Evolutionary conservation across 352 stramenopile genomes (phyloP).

Genomic region (Pythium angustatum): DNA sequence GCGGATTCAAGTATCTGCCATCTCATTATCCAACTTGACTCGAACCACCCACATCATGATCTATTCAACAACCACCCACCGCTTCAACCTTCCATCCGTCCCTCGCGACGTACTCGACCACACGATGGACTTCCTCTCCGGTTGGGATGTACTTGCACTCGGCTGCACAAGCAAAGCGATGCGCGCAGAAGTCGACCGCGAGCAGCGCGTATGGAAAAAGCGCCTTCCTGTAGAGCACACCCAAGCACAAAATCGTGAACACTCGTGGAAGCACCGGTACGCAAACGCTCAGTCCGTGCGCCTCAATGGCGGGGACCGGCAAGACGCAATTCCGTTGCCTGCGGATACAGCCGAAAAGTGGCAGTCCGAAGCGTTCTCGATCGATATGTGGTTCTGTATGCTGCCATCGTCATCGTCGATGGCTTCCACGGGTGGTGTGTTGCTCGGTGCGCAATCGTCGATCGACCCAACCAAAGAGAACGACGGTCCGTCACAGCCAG

Average conservation of each 20-base stretch:
- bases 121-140: conserved; percentile 26
- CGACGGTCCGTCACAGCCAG: conserved; percentile 20
- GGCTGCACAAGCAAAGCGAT: conserved; percentile 1
- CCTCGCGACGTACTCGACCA: conserved; percentile 28
- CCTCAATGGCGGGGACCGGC: conserved; percentile 1
- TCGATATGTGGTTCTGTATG: conserved; percentile 47
- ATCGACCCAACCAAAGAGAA: neutral
- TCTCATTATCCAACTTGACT: conserved; percentile 10
- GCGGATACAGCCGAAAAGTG: conserved; percentile 8
- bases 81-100: conserved; percentile 1
- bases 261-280: conserved; percentile 17
- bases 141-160: conserved; percentile 33
- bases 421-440: conserved; percentile 29
- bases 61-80: neutral
- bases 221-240: neutral
- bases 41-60: neutral
- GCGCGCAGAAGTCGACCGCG: neutral
- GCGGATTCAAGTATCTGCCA: neutral
- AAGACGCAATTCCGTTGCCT: conserved; percentile 17
- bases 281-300: conserved; percentile 4
- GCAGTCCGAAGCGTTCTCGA: conserved; percentile 31
- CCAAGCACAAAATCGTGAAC: neutral
- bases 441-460: conserved; percentile 45
- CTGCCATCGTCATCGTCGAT: conserved; percentile 4
- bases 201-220: conserved; percentile 14